A percentile compares a stretch with the other conserved stretches of the same genome.
These are phyloP conservation scores for Amanita molliuscula DNA, from an alignment of 768 basidiomycete species.

Conservation along the genomic window DNA sequence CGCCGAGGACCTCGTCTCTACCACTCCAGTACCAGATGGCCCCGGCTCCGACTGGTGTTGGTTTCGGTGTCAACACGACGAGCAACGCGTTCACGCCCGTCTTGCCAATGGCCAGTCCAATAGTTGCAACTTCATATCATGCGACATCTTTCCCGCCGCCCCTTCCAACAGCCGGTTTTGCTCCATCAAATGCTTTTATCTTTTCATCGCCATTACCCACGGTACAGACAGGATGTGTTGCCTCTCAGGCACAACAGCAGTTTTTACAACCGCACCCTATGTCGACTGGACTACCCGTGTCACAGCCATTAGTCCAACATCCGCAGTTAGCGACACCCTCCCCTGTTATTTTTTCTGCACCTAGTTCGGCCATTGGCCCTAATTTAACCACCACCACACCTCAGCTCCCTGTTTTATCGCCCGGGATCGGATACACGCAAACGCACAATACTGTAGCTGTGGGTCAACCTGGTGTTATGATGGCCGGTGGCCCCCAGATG, in stretches of 20 bases:
- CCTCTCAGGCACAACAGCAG: conserved; percentile 4
- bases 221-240: not conserved
- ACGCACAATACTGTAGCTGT: not conserved
- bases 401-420: not conserved
- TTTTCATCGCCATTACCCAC: not conserved
- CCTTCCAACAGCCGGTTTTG: not conserved
- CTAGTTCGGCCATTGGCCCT: conserved; percentile 3
- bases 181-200: not conserved
- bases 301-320: not conserved
- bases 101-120: not conserved
- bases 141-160: not conserved
- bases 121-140: not conserved
- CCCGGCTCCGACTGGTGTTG: not conserved
- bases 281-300: not conserved
- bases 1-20: conserved; percentile 38
- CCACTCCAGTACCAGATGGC: conserved; percentile 34
- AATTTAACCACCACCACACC: conserved; percentile 1
- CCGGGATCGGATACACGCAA: not conserved
- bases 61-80: not conserved
- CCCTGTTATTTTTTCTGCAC: conserved; percentile 2
- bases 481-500: conserved; percentile 4
- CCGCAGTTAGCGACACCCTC: not conserved
- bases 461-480: not conserved
- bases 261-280: conserved; percentile 8
- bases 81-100: not conserved